Percentiles rank a stretch among this genome's conserved stretches.
phyloP scores from a whole-genome alignment of 192 early-diverging fungal genomes.

The Mortierella antarctica region DNA sequence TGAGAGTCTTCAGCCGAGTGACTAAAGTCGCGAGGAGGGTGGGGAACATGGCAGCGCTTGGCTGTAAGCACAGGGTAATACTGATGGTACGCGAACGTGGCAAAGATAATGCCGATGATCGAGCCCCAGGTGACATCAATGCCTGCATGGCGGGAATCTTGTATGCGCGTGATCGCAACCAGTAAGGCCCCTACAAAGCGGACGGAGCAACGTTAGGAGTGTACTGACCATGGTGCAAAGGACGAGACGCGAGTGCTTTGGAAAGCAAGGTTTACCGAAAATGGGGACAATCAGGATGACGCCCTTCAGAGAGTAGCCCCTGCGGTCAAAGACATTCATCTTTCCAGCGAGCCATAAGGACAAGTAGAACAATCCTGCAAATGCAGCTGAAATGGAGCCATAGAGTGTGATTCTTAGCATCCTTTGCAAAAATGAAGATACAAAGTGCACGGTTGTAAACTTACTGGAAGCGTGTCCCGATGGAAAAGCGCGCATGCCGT shows the following conservation, averaged over 20 bases:
- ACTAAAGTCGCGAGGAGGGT: constrained; percentile 29
- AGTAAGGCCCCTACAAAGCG: constrained; percentile 50
- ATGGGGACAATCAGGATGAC: constrained; percentile 69
- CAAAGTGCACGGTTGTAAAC: constrained; percentile 3
- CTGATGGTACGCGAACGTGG: constrained; percentile 73
- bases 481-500: constrained; percentile 88
- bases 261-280: constrained; percentile 12
- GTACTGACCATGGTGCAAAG: constrained; percentile 10
- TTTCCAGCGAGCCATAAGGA: constrained; percentile 78
- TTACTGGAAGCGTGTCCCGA: constrained; percentile 86
- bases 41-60: constrained; percentile 16
- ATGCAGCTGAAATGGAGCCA: constrained; percentile 55
- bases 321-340: constrained; percentile 73
- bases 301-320: constrained; percentile 73
- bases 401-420: neutral
- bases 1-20: constrained; percentile 25
- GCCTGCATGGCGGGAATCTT: constrained; percentile 75
- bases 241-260: neutral
- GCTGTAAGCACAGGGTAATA: constrained; percentile 66
- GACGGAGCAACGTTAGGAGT: constrained; percentile 14
- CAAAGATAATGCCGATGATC: constrained; percentile 68
- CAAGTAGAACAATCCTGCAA: constrained; percentile 76
- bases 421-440: neutral
- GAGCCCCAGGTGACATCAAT: constrained; percentile 74
- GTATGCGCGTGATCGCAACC: constrained; percentile 67